Evolutionary conservation across 495 filamentous ascomycete species (phyloP).

Genomic region (Xylaria cubensis): DNA sequence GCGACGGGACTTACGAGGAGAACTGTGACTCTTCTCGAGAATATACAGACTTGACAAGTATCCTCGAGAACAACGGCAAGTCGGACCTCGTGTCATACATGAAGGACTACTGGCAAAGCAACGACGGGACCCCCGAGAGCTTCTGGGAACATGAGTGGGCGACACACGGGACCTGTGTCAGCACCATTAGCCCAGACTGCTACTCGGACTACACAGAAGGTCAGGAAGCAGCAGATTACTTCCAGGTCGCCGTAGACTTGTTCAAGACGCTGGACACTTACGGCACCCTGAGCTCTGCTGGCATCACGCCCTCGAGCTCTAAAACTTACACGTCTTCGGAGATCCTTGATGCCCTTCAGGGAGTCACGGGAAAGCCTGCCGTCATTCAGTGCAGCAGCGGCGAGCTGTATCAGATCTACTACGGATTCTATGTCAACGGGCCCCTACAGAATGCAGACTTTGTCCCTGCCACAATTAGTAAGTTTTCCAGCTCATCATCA

Average conservation of each 20-base stretch:
- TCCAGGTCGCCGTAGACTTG: conserved; percentile 57
- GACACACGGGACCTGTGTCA: conserved; percentile 77
- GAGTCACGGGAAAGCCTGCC: conserved; percentile 60
- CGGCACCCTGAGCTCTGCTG: conserved; percentile 62
- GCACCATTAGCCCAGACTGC: conserved; percentile 69
- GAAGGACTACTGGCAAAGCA: conserved; percentile 72
- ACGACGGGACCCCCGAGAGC: conserved; percentile 59
- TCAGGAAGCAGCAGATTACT: conserved; percentile 63
- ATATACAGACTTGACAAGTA: conserved; percentile 69
- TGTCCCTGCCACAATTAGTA: conserved; percentile 51
- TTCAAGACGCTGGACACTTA: conserved; percentile 61
- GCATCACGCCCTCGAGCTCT: conserved; percentile 64
- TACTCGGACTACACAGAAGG: conserved; percentile 64
- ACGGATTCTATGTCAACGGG: conserved; percentile 77
- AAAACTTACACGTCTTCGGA: conserved; percentile 65
- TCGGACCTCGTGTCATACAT: conserved; percentile 66
- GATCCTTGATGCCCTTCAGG: conserved; percentile 66
- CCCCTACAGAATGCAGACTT: conserved; percentile 73
- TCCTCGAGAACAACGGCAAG: conserved; percentile 33
- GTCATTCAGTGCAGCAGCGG: conserved; percentile 69
- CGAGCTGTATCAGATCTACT: conserved; percentile 75
- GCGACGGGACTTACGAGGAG: conserved; percentile 74
- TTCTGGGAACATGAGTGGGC: conserved; percentile 86
- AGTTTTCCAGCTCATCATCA: neutral
- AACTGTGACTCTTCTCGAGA: conserved; percentile 68